Percentiles rank a stretch among this genome's conserved stretches.
Evolutionary conservation across 306 rosid species (phyloP).

Genomic region (Ochetophila trinervis): DNA sequence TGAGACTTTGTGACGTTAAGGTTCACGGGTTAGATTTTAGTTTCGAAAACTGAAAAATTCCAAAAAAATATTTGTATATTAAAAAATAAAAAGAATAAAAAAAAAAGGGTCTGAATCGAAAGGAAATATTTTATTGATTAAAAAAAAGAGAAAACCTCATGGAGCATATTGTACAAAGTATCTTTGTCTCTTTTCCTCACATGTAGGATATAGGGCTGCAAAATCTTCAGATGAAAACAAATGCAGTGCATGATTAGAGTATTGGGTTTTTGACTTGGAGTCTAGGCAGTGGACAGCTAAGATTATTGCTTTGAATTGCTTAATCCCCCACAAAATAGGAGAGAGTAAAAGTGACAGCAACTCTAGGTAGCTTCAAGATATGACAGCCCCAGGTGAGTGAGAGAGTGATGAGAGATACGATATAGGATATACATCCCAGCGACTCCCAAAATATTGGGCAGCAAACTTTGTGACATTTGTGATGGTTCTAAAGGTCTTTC

Average conservation of each 20-base stretch:
- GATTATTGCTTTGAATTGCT: conserved; percentile 7
- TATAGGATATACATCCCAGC: conserved; percentile 8
- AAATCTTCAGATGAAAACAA: conserved; percentile 42
- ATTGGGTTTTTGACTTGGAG: conserved; percentile 10
- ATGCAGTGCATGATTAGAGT: conserved; percentile 28
- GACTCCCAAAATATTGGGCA: conserved; percentile 37
- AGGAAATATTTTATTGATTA: not conserved
- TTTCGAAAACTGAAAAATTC: conserved; percentile 30
- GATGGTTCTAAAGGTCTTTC: not conserved
- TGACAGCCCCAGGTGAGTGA: conserved; percentile 9
- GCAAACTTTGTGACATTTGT: conserved; percentile 16
- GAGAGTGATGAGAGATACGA: conserved; percentile 23
- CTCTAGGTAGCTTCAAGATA: conserved; percentile 12
- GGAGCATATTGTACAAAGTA: conserved; percentile 32
- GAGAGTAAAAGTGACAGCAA: not conserved
- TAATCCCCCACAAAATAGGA: conserved; percentile 41
- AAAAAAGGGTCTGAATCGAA: conserved; percentile 2
- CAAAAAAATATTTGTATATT: conserved; percentile 9
- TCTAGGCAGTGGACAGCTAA: conserved; percentile 16
- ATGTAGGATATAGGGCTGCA: conserved; percentile 50
- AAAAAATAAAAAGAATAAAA: conserved; percentile 10
- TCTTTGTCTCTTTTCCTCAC: conserved; percentile 77
- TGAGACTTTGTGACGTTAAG: conserved; percentile 47
- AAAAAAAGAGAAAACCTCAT: conserved; percentile 16
- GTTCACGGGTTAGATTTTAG: conserved; percentile 66